Conservation (phyloP, 1,284 basidiomycete species). For the Microbotryomycetes sp. region DNA sequence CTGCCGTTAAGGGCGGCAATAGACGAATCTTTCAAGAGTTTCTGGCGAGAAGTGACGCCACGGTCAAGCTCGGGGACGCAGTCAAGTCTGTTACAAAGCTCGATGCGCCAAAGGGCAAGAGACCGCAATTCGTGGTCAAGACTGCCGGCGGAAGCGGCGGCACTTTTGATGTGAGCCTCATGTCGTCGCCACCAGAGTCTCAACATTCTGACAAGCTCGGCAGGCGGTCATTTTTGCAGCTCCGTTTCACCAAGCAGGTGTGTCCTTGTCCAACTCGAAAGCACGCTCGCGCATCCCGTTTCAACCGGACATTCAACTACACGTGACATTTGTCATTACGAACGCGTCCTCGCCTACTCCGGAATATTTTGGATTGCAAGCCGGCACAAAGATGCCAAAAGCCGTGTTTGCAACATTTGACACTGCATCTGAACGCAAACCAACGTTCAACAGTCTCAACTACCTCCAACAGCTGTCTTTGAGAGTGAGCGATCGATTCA, state of each 20-base stretch:
- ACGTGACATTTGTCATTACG: conserved; percentile 83
- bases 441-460: conserved; percentile 82
- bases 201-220: conserved; percentile 45
- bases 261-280: conserved; percentile 38
- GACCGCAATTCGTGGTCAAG: conserved; percentile 33
- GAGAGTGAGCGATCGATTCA: neutral
- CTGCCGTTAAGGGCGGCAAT: conserved; percentile 70
- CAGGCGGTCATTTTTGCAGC: conserved; percentile 64
- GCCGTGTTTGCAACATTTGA: conserved; percentile 68
- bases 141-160: conserved; percentile 16
- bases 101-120: conserved; percentile 1
- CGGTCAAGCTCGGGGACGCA: conserved; percentile 58
- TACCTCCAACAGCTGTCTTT: conserved; percentile 59
- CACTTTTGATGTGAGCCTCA: conserved; percentile 20
- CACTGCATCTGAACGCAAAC: conserved; percentile 48
- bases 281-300: conserved; percentile 49
- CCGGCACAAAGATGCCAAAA: conserved; percentile 50
- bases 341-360: conserved; percentile 56
- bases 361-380: conserved; percentile 60
- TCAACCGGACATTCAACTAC: conserved; percentile 71
- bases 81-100: conserved; percentile 43
- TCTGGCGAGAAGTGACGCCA: conserved; percentile 55
- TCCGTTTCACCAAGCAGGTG: conserved; percentile 57
- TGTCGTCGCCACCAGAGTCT: neutral
- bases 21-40: conserved; percentile 78